Percentiles rank a stretch among this genome's conserved stretches.
Evolutionary conservation across 257 asterid genomes (phyloP).

Genomic region (Solanum bukasovii): DNA sequence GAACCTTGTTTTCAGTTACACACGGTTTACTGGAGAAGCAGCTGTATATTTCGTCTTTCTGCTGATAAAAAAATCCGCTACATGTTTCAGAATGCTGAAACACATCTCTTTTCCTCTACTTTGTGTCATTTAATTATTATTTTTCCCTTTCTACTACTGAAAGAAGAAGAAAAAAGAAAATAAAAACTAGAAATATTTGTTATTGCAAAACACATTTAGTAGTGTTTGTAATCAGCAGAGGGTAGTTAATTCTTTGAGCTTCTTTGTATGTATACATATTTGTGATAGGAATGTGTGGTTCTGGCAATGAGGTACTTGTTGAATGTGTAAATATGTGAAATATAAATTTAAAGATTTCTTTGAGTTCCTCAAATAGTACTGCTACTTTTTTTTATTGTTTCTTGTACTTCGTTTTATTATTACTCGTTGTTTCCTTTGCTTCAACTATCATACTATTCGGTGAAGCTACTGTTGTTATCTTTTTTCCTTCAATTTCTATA

Average conservation of each 20-base stretch:
- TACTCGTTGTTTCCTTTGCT: background rate
- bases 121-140: background rate
- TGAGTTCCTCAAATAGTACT: background rate
- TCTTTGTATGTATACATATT: background rate
- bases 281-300: background rate
- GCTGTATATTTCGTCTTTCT: background rate
- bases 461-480: background rate
- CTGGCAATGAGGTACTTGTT: background rate
- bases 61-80: background rate
- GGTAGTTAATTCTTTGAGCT: background rate
- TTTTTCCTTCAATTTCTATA: background rate
- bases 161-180: background rate
- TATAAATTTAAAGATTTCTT: background rate
- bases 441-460: background rate
- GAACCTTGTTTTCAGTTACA: background rate
- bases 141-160: background rate
- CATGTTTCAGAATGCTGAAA: constrained; percentile 7
- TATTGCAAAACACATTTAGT: background rate
- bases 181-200: background rate
- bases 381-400: background rate
- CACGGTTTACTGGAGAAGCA: background rate
- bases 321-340: background rate
- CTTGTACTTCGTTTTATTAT: background rate
- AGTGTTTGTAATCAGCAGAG: background rate
- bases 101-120: background rate